Evolutionary conservation across 441 rosid species (phyloP).

Genomic region (Populus hybrid): DNA sequence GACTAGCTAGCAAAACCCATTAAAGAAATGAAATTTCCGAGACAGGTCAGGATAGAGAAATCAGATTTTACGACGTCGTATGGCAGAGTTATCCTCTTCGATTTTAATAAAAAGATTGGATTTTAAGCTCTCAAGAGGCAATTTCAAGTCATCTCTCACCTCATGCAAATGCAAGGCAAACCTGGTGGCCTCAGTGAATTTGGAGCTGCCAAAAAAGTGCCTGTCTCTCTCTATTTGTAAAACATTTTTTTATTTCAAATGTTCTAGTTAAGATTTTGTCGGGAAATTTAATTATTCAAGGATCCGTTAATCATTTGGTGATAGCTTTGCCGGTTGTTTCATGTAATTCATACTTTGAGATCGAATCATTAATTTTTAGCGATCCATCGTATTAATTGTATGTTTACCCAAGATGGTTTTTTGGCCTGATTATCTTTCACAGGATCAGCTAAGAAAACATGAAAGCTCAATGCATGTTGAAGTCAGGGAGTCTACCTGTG

Average conservation of each 20-base stretch:
- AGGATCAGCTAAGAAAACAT: neutral
- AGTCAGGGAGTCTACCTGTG: conserved; percentile 7
- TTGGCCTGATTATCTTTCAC: neutral
- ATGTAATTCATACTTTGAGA: neutral
- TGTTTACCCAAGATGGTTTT: neutral
- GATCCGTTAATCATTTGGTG: neutral
- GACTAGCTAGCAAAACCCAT: neutral
- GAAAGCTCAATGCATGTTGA: conserved; percentile 6
- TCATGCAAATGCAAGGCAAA: conserved; percentile 47
- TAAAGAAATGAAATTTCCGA: conserved; percentile 15
- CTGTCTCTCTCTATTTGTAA: neutral
- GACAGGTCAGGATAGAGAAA: conserved; percentile 3
- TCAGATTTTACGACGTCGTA: conserved; percentile 32
- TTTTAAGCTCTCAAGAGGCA: conserved; percentile 44
- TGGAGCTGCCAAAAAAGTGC: conserved; percentile 44
- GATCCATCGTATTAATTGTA: neutral
- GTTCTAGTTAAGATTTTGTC: neutral
- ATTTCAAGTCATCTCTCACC: conserved; percentile 38
- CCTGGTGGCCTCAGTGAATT: conserved; percentile 45
- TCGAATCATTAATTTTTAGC: neutral
- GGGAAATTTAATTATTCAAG: neutral
- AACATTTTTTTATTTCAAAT: neutral
- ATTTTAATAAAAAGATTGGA: conserved; percentile 31
- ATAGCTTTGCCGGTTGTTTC: neutral
- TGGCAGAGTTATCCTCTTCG: too few relatives aligned